phyloP scores from a whole-genome alignment of 169 alveolate genomes.

The Plasmodium blacklocki region DNA sequence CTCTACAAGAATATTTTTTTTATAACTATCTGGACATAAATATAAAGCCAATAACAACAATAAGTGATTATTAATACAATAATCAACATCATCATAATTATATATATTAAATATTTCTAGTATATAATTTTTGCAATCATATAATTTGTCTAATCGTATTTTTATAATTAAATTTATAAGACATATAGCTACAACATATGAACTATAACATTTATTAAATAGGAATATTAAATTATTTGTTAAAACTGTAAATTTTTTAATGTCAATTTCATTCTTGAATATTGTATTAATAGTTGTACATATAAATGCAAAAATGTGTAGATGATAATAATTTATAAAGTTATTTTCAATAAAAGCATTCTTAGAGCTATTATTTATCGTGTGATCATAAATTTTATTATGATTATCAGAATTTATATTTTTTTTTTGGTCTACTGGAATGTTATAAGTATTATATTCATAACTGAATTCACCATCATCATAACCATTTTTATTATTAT shows the following conservation, averaged over 20 bases:
- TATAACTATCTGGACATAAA: conserved; percentile 28
- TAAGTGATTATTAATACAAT: conserved; percentile 32
- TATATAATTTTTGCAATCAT: conserved; percentile 36
- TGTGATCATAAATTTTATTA: background rate
- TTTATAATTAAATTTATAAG: conserved; percentile 53
- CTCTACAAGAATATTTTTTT: conserved; percentile 15
- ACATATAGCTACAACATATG: conserved; percentile 49
- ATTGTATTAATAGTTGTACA: conserved; percentile 35
- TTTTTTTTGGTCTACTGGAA: background rate
- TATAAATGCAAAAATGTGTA: conserved; percentile 58
- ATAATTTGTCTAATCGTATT: conserved; percentile 34
- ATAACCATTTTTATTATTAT: background rate
- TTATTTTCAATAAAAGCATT: background rate
- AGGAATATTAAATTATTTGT: conserved; percentile 55
- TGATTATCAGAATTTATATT: background rate
- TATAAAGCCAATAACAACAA: conserved; percentile 33
- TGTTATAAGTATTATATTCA: background rate
- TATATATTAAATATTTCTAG: conserved; percentile 23
- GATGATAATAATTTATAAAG: conserved; percentile 14
- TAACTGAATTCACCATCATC: background rate
- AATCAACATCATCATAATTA: conserved; percentile 28
- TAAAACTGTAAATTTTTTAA: conserved; percentile 25
- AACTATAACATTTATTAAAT: conserved; percentile 38
- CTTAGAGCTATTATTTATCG: background rate
- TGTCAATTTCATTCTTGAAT: conserved; percentile 36